Conservation (phyloP, 1,284 basidiomycete species). For the Rhizoctonia solani region DNA sequence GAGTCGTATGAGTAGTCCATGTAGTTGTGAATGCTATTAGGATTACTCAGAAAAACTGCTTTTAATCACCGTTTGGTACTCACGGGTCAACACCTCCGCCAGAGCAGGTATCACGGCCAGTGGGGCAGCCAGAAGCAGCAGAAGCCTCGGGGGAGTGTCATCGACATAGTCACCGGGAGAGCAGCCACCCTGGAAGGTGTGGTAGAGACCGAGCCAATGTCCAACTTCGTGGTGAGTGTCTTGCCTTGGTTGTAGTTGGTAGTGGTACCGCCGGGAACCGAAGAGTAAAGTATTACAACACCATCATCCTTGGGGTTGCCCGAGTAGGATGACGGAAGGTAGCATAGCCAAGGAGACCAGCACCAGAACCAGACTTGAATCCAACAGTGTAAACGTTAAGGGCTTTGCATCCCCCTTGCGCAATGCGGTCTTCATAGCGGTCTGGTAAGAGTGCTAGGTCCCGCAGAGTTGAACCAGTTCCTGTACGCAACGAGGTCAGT, state of each 20-base stretch:
- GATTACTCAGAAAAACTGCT: not conserved
- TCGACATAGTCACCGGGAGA: slow-evolving; percentile 53
- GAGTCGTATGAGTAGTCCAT: slow-evolving; percentile 37
- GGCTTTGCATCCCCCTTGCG: slow-evolving; percentile 30
- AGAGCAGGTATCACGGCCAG: slow-evolving; percentile 39
- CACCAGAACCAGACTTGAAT: slow-evolving; percentile 37
- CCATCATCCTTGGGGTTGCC: slow-evolving; percentile 41
- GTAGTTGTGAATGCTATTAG: slow-evolving; percentile 28
- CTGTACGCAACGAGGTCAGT: not conserved
- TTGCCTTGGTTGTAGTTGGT: slow-evolving; percentile 45
- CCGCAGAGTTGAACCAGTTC: slow-evolving; percentile 42
- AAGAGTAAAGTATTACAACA: slow-evolving; percentile 41
- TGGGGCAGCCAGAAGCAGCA: slow-evolving; percentile 38
- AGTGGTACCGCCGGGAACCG: slow-evolving; percentile 43
- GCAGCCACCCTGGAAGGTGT: slow-evolving; percentile 65
- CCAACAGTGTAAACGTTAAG: slow-evolving; percentile 39
- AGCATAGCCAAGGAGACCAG: slow-evolving; percentile 40
- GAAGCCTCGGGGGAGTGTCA: slow-evolving; percentile 49
- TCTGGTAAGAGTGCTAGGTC: slow-evolving; percentile 51
- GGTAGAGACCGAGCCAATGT: slow-evolving; percentile 56
- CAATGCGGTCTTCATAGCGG: slow-evolving; percentile 53
- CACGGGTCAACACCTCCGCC: slow-evolving; percentile 36
- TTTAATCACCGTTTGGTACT: not conserved
- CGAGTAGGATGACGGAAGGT: slow-evolving; percentile 36
- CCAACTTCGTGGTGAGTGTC: slow-evolving; percentile 63